Conservation (phyloP, 1,284 basidiomycete genomes). For the Meripilus lineatus region DNA sequence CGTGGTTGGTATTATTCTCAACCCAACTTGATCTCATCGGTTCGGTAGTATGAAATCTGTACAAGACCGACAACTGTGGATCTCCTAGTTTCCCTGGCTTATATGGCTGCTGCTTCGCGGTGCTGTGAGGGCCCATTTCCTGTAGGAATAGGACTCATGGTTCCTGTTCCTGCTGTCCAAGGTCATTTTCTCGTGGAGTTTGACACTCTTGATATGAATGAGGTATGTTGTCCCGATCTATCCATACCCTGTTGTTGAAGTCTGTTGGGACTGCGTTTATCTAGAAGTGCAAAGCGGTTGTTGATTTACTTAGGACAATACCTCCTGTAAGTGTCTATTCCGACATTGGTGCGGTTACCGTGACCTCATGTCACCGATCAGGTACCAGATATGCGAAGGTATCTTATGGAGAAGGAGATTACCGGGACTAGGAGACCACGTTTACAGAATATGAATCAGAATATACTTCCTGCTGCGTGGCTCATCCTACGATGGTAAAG, state of each 20-base stretch:
- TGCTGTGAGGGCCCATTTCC: constrained; percentile 53
- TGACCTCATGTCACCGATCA: too few species aligned
- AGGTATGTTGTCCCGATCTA: constrained; percentile 26
- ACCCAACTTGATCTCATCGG: neutral
- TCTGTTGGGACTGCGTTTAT: neutral
- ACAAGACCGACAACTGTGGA: constrained; percentile 55
- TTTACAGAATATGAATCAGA: constrained; percentile 42
- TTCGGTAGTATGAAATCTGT: constrained; percentile 52
- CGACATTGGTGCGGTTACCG: too few species aligned
- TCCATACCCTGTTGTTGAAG: neutral
- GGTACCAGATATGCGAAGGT: constrained; percentile 51
- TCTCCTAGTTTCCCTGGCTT: constrained; percentile 56
- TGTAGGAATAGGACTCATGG: constrained; percentile 50
- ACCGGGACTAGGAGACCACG: constrained; percentile 44
- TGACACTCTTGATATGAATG: constrained; percentile 33
- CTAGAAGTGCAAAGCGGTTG: constrained; percentile 44
- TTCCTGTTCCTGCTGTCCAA: constrained; percentile 25
- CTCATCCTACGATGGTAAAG: constrained; percentile 53
- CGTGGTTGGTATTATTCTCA: neutral
- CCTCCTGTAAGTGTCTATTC: constrained; percentile 38
- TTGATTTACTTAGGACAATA: constrained; percentile 38
- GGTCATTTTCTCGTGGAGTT: constrained; percentile 31
- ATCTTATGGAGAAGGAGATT: constrained; percentile 44
- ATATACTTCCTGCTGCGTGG: constrained; percentile 53
- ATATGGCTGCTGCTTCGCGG: constrained; percentile 44